Evolutionary conservation across 306 rosid genomes (phyloP).

Genomic region (Arachis stenosperma): DNA sequence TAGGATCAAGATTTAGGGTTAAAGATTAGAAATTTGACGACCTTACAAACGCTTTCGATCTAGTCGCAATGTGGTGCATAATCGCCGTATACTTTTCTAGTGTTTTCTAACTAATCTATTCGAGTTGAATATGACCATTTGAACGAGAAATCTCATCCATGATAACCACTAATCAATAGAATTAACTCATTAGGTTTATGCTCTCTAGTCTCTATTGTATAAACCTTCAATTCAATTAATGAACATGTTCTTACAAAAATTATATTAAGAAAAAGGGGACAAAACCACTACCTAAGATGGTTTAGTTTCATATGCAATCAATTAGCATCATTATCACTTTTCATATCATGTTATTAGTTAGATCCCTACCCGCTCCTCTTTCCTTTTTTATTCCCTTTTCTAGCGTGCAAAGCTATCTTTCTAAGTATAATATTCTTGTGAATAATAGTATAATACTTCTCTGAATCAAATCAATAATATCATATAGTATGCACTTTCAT

Average conservation of each 20-base stretch:
- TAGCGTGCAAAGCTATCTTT: background rate
- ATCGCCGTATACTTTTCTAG: too few species aligned
- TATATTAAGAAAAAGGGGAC: too few species aligned
- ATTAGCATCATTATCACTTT: constrained; percentile 10
- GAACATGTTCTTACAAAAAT: too few species aligned
- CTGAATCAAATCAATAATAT: background rate
- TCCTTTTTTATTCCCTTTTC: background rate
- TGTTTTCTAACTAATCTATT: too few species aligned
- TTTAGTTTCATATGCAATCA: constrained; percentile 3
- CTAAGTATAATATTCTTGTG: background rate
- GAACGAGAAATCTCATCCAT: too few species aligned
- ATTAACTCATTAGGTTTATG: too few species aligned
- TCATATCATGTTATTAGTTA: constrained; percentile 5
- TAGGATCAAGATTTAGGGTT: constrained; percentile 39
- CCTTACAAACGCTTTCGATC: too few species aligned
- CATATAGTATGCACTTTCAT: background rate
- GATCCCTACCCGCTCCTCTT: constrained; percentile 12
- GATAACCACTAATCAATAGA: too few species aligned
- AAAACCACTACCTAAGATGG: background rate
- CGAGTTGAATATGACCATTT: too few species aligned
- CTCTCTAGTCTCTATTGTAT: too few species aligned
- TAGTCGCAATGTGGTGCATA: too few species aligned
- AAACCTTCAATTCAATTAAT: too few species aligned
- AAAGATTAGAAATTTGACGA: background rate
- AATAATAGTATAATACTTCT: background rate